Base-by-base conservation (phyloP, 306 rosid genomes). In the Casuarina cunninghamiana region DNA sequence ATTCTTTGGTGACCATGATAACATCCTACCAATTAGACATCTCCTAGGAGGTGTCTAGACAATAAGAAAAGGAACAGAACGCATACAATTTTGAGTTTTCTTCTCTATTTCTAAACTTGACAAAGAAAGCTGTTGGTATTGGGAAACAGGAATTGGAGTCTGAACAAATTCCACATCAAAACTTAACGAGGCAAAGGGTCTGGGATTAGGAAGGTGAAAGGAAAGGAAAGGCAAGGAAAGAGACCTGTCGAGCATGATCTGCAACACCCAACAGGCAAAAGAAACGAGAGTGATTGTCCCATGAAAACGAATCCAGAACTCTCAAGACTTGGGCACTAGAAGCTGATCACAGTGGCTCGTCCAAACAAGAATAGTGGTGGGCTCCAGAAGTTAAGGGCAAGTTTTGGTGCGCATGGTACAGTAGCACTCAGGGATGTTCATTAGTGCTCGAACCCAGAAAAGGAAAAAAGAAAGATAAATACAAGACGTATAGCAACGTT, bases 331-430 rank as follows among this genome's bases (percentile, higher is more conserved):
- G 17, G 55, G 42, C 78, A 75, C 70, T 76, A 74, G 51, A 26
- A 26, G 32, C 75, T 38, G 12, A 50, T 49, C 17, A 35, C 63
- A 38, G 51, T 76, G 79, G 19, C 6, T 74, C 72, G 35, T 55
- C 68, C 55, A 69, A 21, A 63, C 35, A 10, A 16, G 9, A 32
- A 43, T 11, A 21, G 17, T 66, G 80, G 94, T 89, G 91, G 91
- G 87, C 81, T 83, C 91, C 84, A 81, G 46, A 49, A 62, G 69
- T 66, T 80, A 74, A 48, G 41, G 76, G 75, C 79, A 70, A 76
- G 32, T 26, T 32, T 76, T 83, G 68, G 83, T 78, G 95, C 90
- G 96, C 97, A 74, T 89, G 97, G 71, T 77, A 86, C 94, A 86
- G 92, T 91, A 81, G 84, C 96, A 92, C 96, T 88, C 81, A 81